A percentile compares a stretch with the other conserved stretches of the same genome.
These are phyloP conservation scores for Dendryphion nanum DNA, from an alignment of 2,329 filamentous ascomycete genomes.

Conservation along the genomic window DNA sequence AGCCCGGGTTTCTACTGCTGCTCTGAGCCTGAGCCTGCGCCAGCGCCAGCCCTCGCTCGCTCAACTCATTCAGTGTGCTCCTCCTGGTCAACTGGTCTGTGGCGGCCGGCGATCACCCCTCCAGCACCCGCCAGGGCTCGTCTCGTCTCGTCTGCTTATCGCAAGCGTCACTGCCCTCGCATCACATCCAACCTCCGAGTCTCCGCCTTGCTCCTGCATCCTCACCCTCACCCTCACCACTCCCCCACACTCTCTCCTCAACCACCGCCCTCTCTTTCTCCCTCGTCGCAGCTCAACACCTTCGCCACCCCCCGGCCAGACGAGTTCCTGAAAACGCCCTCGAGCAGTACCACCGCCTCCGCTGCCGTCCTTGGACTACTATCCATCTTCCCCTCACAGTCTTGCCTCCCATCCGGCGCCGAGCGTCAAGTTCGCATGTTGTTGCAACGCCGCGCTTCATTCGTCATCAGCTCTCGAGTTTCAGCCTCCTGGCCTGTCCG, in stretches of 20 bases:
- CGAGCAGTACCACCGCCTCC: slow-evolving; percentile 15
- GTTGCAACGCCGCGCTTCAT: slow-evolving; percentile 29
- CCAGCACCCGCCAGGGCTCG: slow-evolving; percentile 8
- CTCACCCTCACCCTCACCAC: slow-evolving; percentile 4
- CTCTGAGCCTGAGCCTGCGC: slow-evolving; percentile 15
- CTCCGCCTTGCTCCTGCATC: no score
- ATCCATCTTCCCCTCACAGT: slow-evolving; percentile 3
- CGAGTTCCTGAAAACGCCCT: not conserved
- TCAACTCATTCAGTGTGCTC: slow-evolving; percentile 12
- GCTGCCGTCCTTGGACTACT: slow-evolving; percentile 6
- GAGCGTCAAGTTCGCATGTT: slow-evolving; percentile 33
- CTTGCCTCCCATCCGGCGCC: slow-evolving; percentile 4
- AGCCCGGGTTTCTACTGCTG: no score
- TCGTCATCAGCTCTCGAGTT: slow-evolving; percentile 34
- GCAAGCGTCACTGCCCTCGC: slow-evolving; percentile 25
- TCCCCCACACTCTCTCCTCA: slow-evolving; percentile 7
- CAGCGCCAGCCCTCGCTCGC: slow-evolving; percentile 2
- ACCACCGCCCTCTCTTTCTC: slow-evolving; percentile 8
- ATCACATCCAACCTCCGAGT: no score
- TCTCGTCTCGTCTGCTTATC: no score
- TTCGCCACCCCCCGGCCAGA: not conserved
- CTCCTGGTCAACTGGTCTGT: slow-evolving; percentile 14
- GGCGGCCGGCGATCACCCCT: slow-evolving; percentile 25
- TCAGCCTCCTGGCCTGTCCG: slow-evolving; percentile 37
- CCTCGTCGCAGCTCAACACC: slow-evolving; percentile 3